Evolutionary conservation across 1,284 basidiomycete genomes (phyloP), one percentile per base, ranked within the genome.

Genomic region (Gyrodon tennesseensis): DNA sequence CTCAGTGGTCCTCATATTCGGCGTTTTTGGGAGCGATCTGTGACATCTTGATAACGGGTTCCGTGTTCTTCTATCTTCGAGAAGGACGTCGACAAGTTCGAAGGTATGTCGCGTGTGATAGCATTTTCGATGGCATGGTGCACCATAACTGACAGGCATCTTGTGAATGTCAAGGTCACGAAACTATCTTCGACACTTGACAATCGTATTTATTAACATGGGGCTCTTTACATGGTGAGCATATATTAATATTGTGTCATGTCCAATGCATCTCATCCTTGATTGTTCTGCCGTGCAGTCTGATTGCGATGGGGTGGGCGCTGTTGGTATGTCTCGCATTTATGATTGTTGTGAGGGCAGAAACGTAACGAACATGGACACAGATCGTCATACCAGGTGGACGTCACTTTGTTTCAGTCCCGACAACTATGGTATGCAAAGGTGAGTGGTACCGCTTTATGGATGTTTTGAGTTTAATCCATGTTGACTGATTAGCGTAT

Each of bases 11-110:
- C 9, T 61, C 66, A 27, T 56, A 62, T 21, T 65, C 62, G 0
- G 69, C 69, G 9, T n/a, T 70, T 43, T 15, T 68, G 7, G 56
- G 58, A 9, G 68, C 58, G 18, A 54, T 65, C 5, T 58, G 68
- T 43, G 67, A 68, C 19, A 1, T 68, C n/a, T 43, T 68, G 48
- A 68, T 68, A n/a, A 70, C 67, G 1, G 65, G 66, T 1, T 67
- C 68, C 15, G 68, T 67, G 19, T 70, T 70, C 29, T 70, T 68
- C n/a, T 68, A 70, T 37, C 66, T 68, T 54, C 58, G 69, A 51
- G 66, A 51, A 57, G 66, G 67, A 3, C 56, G 40, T 41, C 53
- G 66, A 52, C 40, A 29, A 27, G 11, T 70, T 49, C 56, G 15
- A n/a, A 65, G 61, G 67, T 70, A 25, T 3, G 48, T 21, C 11